Base-by-base conservation (phyloP, 2,329 filamentous ascomycete species). In the Calonectria multiphialidica region DNA sequence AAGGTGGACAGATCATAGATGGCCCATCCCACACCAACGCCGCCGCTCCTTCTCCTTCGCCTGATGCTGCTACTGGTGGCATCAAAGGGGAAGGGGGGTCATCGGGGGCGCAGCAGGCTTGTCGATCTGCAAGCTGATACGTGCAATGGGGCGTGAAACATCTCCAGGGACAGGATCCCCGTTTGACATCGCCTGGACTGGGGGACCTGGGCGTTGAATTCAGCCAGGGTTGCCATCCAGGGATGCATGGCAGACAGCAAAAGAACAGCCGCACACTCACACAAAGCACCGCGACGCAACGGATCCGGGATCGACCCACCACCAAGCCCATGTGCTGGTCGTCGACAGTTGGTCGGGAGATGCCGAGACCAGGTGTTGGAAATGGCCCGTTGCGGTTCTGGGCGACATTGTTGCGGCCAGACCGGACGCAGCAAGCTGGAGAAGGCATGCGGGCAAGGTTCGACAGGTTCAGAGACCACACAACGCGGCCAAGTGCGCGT, bases 121-220 rank as follows among this genome's bases (percentile, higher is more conserved):
- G 62, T 76, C 74, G 75, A 75, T 75, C 73, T 77, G 75, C 74
- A 75, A 71, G 75, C 71, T 75, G 72, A 77, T 73, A 77, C 71
- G 72, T 76, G 61, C 71, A 64, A 71, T 71, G 67, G 67, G 71
- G 68, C 70, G 72, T 77, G 73, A 78, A 77, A 75, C 75, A 75
- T 77, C 61, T 71, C 72, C 71, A 71, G 75, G 77, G 63, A 66
- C 70, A 68, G 50, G 67, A 66, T 65, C 68, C 53, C 53, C 63
- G 75, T 72, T 73, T 77, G 72, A 75, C 69, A 55, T 71, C 69
- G 69, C 47, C 64, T 49, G 55, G 47, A 55, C 55, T 63, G 23
- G 69, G 53, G 61, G 69, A 71, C 68, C 74, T 72, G 69, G 71
- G 74, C 70, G 74, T 73, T 49, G 74, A 71, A 76, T 75, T 75